Conservation (phyloP, 257 asterid genomes). For the Przewalskia tangutica region DNA sequence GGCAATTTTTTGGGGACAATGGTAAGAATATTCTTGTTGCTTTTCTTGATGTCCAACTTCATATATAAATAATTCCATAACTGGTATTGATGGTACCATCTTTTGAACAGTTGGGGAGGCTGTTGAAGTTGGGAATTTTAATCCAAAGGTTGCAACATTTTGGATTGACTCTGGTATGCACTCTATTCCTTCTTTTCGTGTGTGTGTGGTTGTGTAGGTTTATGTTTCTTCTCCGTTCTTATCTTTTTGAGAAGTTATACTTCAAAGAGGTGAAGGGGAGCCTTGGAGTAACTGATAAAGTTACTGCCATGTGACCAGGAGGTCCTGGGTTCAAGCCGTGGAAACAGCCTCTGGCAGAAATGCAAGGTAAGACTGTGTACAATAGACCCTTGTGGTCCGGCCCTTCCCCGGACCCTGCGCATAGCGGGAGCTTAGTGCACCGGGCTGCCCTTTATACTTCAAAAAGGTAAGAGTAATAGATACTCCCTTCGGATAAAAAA, state of each 20-base stretch:
- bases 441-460: too few species aligned
- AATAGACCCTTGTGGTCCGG: too few species aligned
- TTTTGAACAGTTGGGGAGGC: slow-evolving; percentile 71
- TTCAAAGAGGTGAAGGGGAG: background rate
- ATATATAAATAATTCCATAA: background rate
- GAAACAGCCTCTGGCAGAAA: too few species aligned
- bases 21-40: slow-evolving; percentile 28
- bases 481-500: too few species aligned
- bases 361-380: too few species aligned
- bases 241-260: background rate
- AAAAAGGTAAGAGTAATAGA: too few species aligned
- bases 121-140: slow-evolving; percentile 41
- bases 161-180: slow-evolving; percentile 78
- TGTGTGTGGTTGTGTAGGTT: background rate
- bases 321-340: too few species aligned
- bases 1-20: slow-evolving; percentile 96
- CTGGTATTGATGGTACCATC: slow-evolving; percentile 14
- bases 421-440: too few species aligned
- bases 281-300: too few species aligned
- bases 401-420: too few species aligned
- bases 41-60: background rate
- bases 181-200: background rate
- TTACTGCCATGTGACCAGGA: too few species aligned
- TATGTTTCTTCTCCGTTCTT: background rate
- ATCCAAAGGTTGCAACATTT: slow-evolving; percentile 90